Percentiles rank a stretch among this genome's conserved stretches.
Conservation (phyloP, 108 stramenopile species). For the Pseudonitzschia multiseries region DNA sequence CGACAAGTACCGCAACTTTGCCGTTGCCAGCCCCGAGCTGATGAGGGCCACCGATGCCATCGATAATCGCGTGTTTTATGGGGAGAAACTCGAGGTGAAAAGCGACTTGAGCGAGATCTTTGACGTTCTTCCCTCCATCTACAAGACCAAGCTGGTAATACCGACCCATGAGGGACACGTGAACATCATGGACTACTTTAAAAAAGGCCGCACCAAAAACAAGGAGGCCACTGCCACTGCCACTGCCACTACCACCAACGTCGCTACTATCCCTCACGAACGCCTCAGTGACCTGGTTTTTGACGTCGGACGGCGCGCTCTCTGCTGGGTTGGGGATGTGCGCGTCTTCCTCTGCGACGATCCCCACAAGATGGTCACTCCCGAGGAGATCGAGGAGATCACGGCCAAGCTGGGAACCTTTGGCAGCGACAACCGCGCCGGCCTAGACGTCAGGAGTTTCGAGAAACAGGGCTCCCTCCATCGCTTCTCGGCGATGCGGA, state of each 20-base stretch:
- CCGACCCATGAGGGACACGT: neutral
- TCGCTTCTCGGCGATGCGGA: constrained; percentile 36
- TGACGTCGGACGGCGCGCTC: constrained; percentile 28
- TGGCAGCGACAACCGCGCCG: constrained; percentile 45
- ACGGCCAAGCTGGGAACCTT: constrained; percentile 16
- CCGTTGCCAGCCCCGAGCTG: constrained; percentile 7
- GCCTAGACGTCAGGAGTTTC: neutral
- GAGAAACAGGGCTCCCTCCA: constrained; percentile 23
- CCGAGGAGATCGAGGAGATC: constrained; percentile 23
- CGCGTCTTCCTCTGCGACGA: constrained; percentile 28
- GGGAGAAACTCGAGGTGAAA: neutral
- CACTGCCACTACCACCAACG: no score
- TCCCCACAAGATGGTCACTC: neutral
- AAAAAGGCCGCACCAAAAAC: neutral
- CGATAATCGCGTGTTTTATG: neutral
- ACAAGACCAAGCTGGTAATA: neutral
- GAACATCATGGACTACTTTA: neutral
- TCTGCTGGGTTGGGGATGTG: constrained; percentile 24
- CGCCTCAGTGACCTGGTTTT: constrained; percentile 24
- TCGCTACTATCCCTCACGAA: neutral
- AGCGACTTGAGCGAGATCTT: constrained; percentile 4
- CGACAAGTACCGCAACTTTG: constrained; percentile 1
- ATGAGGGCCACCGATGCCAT: neutral
- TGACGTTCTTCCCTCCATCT: constrained; percentile 12
- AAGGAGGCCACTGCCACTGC: neutral